Conservation (phyloP, 257 asterid genomes). For the Solanum sparsipilum region DNA sequence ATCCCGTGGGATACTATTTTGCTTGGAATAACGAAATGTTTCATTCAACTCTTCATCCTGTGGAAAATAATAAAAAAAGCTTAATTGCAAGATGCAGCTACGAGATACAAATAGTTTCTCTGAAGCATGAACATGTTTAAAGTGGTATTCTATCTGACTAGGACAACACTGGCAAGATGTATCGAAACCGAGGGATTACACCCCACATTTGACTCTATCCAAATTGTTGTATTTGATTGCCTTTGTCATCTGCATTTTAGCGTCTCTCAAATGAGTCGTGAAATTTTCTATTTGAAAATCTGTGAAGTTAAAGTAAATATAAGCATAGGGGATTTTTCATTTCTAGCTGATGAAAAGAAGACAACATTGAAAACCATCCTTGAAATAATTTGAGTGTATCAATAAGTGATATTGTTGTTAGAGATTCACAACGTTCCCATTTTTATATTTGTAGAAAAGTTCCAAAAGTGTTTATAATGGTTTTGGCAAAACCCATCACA, state of each 20-base stretch:
- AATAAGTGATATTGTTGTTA: neutral
- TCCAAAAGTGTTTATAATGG: neutral
- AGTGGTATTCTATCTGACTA: neutral
- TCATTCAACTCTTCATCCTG: conserved; percentile 49
- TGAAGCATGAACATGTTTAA: neutral
- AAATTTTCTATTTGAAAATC: neutral
- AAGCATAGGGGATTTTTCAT: neutral
- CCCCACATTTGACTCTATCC: neutral
- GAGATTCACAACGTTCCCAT: neutral
- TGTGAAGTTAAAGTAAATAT: neutral
- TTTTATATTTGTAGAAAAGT: neutral
- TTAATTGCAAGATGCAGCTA: neutral
- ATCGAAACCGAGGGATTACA: neutral
- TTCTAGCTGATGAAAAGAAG: neutral
- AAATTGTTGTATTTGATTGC: neutral
- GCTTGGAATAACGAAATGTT: conserved; percentile 22
- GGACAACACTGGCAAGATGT: neutral
- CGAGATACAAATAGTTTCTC: neutral
- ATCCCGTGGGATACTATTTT: conserved; percentile 29
- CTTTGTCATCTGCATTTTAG: neutral
- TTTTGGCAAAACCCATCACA: neutral
- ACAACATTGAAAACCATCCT: neutral
- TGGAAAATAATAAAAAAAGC: neutral
- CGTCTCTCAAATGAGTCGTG: neutral
- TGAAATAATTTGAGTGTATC: neutral